Evolutionary conservation across 257 asterid genomes (phyloP), one percentile per base, ranked within the genome.

Genomic region (Forsythia viridissima): DNA sequence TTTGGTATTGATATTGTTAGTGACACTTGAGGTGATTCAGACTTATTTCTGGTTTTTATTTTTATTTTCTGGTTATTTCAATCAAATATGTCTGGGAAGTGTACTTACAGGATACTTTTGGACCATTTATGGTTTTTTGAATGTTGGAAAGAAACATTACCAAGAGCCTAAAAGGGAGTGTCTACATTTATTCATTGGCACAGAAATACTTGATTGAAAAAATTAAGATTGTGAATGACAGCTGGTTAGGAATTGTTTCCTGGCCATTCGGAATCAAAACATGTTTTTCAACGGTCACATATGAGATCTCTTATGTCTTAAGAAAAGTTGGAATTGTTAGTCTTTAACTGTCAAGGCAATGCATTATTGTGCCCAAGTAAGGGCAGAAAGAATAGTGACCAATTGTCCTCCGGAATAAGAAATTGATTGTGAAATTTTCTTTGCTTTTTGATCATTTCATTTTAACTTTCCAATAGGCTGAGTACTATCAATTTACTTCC

Each of bases 401-500:
- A 69, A 69, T 48, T 55, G 48, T 59, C 55, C 39, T 75, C 73
- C 43, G 43, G 69, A 71, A 71, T 65, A 40, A 42, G 52, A 74
- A 71, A 61, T 72, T 74, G 71, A 70, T 63, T 36, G 77, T 70
- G 69, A 42, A 72, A 24, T 78, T 78, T 39, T 69, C 52, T 76
- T 75, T 72, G 42, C 72, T 37, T 69, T 41, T 61, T 68, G 11
- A 6, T 46, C 39, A 8, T 55, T 66, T 77, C 79, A 36, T 75
- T 70, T 70, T 57, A 61, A 46, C 82, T 72, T 59, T n/a, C 65
- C 65, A 73, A 67, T 81, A 78, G 74, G 75, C 88, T 84, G 80
- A 85, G 43, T 79, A 71, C 24, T 74, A 59, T 74, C 71, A 71
- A 42, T 80, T 72, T 81, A 66, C 77, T 80, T 85, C 84, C 92